These are phyloP conservation scores for Myochromella boudieri DNA, from an alignment of 768 basidiomycete genomes.

Conservation along the genomic window DNA sequence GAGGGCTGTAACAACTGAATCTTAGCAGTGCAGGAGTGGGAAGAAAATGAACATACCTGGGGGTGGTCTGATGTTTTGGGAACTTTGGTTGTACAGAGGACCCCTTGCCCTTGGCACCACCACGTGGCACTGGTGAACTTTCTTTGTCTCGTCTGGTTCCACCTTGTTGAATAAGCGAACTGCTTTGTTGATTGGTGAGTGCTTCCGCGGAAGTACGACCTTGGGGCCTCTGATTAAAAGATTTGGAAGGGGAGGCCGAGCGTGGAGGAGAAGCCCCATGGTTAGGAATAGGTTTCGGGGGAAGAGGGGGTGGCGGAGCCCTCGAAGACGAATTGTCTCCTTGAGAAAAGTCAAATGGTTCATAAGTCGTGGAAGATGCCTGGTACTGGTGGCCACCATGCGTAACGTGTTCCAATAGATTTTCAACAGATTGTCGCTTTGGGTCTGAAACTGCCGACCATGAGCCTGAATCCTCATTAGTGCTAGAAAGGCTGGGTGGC, in stretches of 20 bases:
- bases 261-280: conserved; percentile 58
- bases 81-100: conserved; percentile 39
- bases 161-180: conserved; percentile 18
- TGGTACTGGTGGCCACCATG: conserved; percentile 38
- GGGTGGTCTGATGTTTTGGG: conserved; percentile 52
- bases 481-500: conserved; percentile 38
- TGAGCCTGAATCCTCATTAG: conserved; percentile 55
- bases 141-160: conserved; percentile 63
- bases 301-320: conserved; percentile 62
- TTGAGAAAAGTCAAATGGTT: conserved; percentile 50
- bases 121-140: conserved; percentile 64
- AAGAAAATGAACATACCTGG: conserved; percentile 41
- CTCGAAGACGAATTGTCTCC: conserved; percentile 40
- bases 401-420: conserved; percentile 72
- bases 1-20: conserved; percentile 40
- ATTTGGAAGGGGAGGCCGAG: conserved; percentile 64
- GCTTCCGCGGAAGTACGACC: conserved; percentile 52
- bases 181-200: conserved; percentile 43
- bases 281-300: conserved; percentile 51
- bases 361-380: conserved; percentile 41
- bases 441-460: conserved; percentile 60
- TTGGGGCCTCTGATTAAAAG: conserved; percentile 48
- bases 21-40: conserved; percentile 6
- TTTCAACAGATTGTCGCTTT: conserved; percentile 83
- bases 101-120: conserved; percentile 36